Conservation (phyloP, 2,329 filamentous ascomycete species). For the Trichoderma simmonsii region DNA sequence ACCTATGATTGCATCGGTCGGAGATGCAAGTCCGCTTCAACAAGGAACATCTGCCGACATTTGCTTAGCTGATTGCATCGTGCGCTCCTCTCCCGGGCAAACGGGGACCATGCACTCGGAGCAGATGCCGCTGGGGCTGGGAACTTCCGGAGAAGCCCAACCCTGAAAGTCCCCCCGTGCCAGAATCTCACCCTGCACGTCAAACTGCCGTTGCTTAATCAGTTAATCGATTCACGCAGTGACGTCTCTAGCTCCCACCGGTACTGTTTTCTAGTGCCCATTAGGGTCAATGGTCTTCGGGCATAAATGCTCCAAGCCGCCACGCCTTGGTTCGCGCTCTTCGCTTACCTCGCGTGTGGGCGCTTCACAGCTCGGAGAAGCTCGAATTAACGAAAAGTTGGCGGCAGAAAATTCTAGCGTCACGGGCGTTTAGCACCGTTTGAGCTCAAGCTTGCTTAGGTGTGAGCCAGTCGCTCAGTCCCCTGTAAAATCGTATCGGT, state of each 20-base stretch:
- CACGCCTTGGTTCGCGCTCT: background rate
- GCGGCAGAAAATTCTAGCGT: background rate
- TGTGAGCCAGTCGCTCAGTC: background rate
- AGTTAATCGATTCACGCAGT: background rate
- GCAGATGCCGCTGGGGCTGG: background rate
- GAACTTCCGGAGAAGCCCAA: background rate
- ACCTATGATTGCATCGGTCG: background rate
- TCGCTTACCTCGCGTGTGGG: background rate
- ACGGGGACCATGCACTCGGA: background rate
- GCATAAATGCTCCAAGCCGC: background rate
- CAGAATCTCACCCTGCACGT: background rate
- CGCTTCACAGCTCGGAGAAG: background rate
- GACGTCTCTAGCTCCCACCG: background rate
- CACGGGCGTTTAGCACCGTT: background rate
- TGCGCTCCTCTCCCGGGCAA: background rate
- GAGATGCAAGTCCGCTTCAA: background rate
- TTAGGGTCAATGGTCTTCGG: background rate
- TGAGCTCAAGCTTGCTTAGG: background rate
- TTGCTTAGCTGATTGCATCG: background rate
- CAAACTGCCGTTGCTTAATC: background rate
- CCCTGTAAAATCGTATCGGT: background rate
- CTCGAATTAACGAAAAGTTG: background rate
- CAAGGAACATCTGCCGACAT: background rate
- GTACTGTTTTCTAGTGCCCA: background rate
- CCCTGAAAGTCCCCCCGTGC: background rate